Evolutionary conservation across 2,329 filamentous ascomycete genomes (phyloP).

Genomic region (Torrubiella hemipterigena): DNA sequence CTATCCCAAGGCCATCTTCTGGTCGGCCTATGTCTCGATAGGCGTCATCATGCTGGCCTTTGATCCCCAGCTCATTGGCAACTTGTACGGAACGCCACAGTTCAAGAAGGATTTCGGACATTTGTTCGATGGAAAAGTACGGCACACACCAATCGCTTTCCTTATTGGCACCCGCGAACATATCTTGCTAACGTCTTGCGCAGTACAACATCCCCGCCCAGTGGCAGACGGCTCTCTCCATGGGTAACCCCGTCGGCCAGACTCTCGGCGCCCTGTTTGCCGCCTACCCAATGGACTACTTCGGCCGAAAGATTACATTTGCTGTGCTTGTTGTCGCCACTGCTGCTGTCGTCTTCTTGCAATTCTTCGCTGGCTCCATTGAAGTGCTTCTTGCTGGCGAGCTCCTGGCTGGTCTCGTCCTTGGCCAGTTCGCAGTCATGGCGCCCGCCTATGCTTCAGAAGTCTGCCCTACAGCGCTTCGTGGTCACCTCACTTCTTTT

Average conservation of each 20-base stretch:
- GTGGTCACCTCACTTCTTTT: constrained; percentile 27
- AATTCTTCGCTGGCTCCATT: constrained; percentile 21
- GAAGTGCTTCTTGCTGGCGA: constrained; percentile 30
- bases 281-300: constrained; percentile 27
- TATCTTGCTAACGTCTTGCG: constrained; percentile 1
- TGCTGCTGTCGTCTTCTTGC: constrained; percentile 16
- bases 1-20: constrained; percentile 34
- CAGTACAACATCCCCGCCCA: constrained; percentile 25
- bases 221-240: constrained; percentile 34
- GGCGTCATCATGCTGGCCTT: constrained; percentile 52
- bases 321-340: constrained; percentile 29
- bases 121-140: constrained; percentile 24
- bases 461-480: constrained; percentile 26
- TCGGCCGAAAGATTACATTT: constrained; percentile 33
- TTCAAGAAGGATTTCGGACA: constrained; percentile 46
- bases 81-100: constrained; percentile 47
- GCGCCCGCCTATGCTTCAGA: constrained; percentile 31
- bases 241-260: constrained; percentile 45
- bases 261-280: constrained; percentile 40
- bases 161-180: neutral
- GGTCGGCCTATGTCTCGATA: constrained; percentile 47
- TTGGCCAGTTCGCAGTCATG: constrained; percentile 30
- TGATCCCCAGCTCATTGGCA: constrained; percentile 51
- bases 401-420: constrained; percentile 30
- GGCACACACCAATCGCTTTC: constrained; percentile 1